Evolutionary conservation across 2,329 filamentous ascomycete genomes (phyloP).

Genomic region (Ophiobolus disseminans): DNA sequence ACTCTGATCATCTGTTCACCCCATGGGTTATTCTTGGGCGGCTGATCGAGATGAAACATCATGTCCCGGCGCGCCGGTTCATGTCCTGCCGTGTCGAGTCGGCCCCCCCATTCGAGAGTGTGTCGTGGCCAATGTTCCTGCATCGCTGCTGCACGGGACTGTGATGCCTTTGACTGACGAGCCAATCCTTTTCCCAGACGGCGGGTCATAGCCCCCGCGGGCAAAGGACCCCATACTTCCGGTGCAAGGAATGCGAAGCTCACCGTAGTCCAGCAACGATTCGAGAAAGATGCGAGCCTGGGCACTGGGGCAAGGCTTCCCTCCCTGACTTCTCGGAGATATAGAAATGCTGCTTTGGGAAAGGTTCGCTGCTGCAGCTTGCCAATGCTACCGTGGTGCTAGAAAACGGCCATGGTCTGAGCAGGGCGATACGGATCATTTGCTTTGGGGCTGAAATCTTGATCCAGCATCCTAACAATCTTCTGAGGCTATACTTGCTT

Average conservation of each 20-base stretch:
- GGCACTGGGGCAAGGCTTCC: constrained; percentile 45
- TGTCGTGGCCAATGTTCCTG: constrained; percentile 52
- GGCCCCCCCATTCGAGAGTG: constrained; percentile 41
- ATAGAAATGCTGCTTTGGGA: constrained; percentile 52
- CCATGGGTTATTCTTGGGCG: constrained; percentile 47
- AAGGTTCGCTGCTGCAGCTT: constrained; percentile 56
- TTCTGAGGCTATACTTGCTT: constrained; percentile 45
- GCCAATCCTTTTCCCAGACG: constrained; percentile 37
- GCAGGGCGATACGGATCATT: constrained; percentile 52
- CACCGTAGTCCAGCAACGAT: constrained; percentile 44
- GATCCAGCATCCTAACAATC: constrained; percentile 45
- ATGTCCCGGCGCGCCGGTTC: constrained; percentile 38
- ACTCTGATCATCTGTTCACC: constrained; percentile 48
- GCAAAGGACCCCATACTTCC: constrained; percentile 33
- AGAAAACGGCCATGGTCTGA: constrained; percentile 54
- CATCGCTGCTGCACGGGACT: constrained; percentile 50
- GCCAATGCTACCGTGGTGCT: constrained; percentile 56
- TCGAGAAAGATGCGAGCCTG: constrained; percentile 45
- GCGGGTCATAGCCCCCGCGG: constrained; percentile 31
- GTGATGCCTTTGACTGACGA: constrained; percentile 38
- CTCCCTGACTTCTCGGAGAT: constrained; percentile 51
- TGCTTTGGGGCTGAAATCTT: constrained; percentile 55
- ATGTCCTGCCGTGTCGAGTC: constrained; percentile 48
- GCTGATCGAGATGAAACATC: constrained; percentile 51
- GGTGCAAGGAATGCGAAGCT: constrained; percentile 50